A percentile compares a stretch with the other conserved stretches of the same genome.
phyloP scores from a whole-genome alignment of 1,139 yeast species.

The Hansenula lynferdii region DNA sequence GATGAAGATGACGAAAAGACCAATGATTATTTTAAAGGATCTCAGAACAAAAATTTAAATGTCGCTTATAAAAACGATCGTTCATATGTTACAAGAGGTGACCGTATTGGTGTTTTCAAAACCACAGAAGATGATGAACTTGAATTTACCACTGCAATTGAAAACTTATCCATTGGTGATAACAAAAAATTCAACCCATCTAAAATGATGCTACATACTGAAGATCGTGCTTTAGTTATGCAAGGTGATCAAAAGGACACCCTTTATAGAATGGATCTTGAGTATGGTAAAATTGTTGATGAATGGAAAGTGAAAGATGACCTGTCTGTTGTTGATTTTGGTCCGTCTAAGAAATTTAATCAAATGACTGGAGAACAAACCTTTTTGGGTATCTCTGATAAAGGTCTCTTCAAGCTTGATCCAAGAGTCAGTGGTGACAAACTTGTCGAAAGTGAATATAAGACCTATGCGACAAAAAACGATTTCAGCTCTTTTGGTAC shows the following conservation, averaged over 20 bases:
- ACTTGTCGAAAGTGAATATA: conserved; percentile 49
- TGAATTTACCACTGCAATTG: conserved; percentile 63
- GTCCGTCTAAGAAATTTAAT: conserved; percentile 66
- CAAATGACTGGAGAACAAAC: conserved; percentile 73
- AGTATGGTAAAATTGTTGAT: conserved; percentile 74
- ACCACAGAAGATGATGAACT: conserved; percentile 47
- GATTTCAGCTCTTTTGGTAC: conserved; percentile 63
- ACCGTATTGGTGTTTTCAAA: conserved; percentile 76
- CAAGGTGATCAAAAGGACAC: conserved; percentile 46
- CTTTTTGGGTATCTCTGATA: conserved; percentile 61
- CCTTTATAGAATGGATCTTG: conserved; percentile 72
- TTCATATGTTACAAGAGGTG: conserved; percentile 74
- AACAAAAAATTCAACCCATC: conserved; percentile 46
- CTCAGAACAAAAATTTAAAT: conserved; percentile 58
- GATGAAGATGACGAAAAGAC: conserved; percentile 23
- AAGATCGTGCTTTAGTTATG: conserved; percentile 63
- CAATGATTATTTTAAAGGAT: conserved; percentile 25
- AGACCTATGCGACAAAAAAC: conserved; percentile 48
- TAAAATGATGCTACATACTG: conserved; percentile 70
- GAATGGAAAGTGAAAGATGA: conserved; percentile 62
- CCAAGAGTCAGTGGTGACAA: conserved; percentile 64
- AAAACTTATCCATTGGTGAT: conserved; percentile 54
- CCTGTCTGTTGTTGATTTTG: conserved; percentile 50
- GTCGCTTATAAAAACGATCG: conserved; percentile 69
- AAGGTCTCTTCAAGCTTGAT: conserved; percentile 68